Percentiles rank a stretch among this genome's conserved stretches.
These are phyloP conservation scores for Mallotus repandus DNA, from an alignment of 441 rosid genomes.

Conservation along the genomic window DNA sequence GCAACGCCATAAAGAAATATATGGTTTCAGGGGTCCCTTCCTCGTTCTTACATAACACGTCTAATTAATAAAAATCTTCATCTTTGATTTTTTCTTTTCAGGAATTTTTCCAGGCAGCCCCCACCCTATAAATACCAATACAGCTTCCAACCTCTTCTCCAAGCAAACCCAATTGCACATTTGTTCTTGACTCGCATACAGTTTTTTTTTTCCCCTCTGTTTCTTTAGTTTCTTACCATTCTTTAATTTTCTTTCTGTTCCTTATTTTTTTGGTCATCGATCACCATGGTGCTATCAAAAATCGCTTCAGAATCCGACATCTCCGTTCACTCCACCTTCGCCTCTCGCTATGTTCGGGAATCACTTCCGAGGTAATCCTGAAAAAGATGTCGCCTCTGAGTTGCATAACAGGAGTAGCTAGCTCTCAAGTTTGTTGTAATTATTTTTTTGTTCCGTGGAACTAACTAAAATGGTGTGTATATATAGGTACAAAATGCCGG, in stretches of 20 bases:
- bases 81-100: no score
- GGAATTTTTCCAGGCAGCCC: no score
- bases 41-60: not conserved
- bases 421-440: no score
- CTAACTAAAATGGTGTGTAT: not conserved
- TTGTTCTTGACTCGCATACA: not conserved
- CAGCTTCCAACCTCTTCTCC: not conserved
- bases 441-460: no score
- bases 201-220: not conserved
- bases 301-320: conserved; percentile 59
- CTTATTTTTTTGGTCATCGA: no score
- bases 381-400: no score
- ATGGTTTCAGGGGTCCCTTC: not conserved
- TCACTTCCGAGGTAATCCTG: conserved; percentile 61
- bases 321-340: conserved; percentile 80
- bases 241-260: not conserved
- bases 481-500: conserved; percentile 52
- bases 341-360: conserved; percentile 83
- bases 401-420: no score
- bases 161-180: not conserved
- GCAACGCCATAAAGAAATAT: not conserved
- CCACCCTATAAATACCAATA: conserved; percentile 13
- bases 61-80: not conserved
- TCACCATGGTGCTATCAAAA: conserved; percentile 62
- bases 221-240: not conserved